Conservation (phyloP, 331 rosid genomes). For the Telfairia occidentalis region DNA sequence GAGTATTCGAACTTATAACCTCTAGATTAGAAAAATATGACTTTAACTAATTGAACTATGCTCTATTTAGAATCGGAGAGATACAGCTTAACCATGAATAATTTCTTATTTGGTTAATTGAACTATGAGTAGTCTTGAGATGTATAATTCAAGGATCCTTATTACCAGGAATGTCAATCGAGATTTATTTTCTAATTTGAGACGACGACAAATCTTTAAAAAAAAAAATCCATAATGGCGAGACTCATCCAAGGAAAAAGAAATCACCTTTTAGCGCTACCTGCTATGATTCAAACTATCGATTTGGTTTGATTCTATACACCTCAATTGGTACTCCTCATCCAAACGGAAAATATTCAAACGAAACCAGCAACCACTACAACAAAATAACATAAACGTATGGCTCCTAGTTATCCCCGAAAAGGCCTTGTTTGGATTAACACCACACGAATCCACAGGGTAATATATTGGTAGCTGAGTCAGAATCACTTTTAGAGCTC, state of each 20-base stretch:
- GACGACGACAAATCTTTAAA: background rate
- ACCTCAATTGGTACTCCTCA: background rate
- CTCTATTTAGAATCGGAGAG: too few species aligned
- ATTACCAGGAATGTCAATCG: too few species aligned
- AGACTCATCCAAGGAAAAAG: background rate
- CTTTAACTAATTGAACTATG: too few species aligned
- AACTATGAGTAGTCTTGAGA: too few species aligned
- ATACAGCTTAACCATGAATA: too few species aligned
- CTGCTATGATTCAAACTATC: background rate
- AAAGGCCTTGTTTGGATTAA: conserved; percentile 3
- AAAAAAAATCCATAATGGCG: background rate
- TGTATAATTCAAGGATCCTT: too few species aligned
- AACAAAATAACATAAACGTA: background rate
- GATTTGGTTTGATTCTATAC: background rate
- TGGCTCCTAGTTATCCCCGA: background rate
- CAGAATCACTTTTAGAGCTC: conserved; percentile 13
- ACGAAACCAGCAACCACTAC: background rate
- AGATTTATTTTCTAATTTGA: background rate
- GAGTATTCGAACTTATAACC: too few species aligned
- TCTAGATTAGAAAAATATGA: too few species aligned
- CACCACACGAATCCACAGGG: background rate
- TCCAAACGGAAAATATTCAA: background rate
- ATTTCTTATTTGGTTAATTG: too few species aligned
- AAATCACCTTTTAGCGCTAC: background rate
- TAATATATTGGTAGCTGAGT: conserved; percentile 8